Percentiles rank a stretch among this genome's conserved stretches.
These are phyloP conservation scores for Funneliformis geosporum DNA, from an alignment of 192 early-diverging fungal species.

Conservation along the genomic window DNA sequence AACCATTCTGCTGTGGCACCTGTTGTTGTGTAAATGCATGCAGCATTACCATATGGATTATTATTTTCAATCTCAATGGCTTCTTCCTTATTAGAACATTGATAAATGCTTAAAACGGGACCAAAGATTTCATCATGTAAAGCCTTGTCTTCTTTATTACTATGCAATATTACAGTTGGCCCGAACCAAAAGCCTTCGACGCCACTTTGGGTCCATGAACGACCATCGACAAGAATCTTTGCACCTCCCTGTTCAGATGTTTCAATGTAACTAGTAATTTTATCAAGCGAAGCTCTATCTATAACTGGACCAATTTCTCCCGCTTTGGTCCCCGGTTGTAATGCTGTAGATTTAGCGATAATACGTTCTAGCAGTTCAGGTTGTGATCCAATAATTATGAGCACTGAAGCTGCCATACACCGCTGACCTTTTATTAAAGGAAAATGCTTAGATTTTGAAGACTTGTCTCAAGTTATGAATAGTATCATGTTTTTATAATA, in stretches of 20 bases:
- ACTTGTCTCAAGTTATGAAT: neutral
- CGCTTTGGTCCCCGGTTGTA: constrained; percentile 55
- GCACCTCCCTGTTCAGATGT: constrained; percentile 57
- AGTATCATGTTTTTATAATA: constrained; percentile 10
- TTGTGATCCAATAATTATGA: constrained; percentile 71
- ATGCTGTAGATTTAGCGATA: constrained; percentile 55
- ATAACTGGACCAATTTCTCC: constrained; percentile 77
- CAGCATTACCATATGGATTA: constrained; percentile 69
- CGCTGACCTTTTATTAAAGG: constrained; percentile 52
- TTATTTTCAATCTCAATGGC: constrained; percentile 76
- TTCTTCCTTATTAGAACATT: constrained; percentile 55
- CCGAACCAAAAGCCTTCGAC: constrained; percentile 71
- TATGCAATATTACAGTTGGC: constrained; percentile 69
- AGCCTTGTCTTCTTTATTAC: constrained; percentile 55
- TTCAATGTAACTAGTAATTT: constrained; percentile 65
- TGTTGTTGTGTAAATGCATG: constrained; percentile 50
- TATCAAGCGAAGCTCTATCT: constrained; percentile 59
- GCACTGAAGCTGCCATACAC: constrained; percentile 76
- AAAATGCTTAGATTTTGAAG: neutral
- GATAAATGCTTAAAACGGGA: constrained; percentile 70
- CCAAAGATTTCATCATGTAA: constrained; percentile 84
- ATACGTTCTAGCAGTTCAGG: constrained; percentile 63
- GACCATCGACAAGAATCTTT: constrained; percentile 72
- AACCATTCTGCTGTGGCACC: constrained; percentile 72
- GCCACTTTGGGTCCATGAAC: constrained; percentile 41